Base-by-base conservation (phyloP, 1,284 basidiomycete species). In the Trametes hirsuta region DNA sequence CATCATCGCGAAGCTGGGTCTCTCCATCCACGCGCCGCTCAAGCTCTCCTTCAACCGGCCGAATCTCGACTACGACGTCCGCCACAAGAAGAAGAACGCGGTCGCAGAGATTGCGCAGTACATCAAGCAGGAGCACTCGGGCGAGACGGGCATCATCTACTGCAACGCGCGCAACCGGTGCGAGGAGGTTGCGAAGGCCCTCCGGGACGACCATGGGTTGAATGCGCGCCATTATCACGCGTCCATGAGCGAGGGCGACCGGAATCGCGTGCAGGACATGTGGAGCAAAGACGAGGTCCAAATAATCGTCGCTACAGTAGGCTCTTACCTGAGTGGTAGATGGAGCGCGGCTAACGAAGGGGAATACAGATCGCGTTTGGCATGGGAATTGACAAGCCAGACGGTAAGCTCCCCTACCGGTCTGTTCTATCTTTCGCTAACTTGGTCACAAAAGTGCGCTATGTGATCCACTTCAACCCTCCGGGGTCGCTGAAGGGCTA, bases 381-480 rank as follows among this genome's bases (percentile, higher is more conserved):
- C 9, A 98, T 99, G 97, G 97, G 96, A 15, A 96, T 98, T 61
- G 95, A 98, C 76, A 98, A 98, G 72, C 76, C 88, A 0, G 84
- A 94, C 67, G 86, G 86, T 87, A 68, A 57, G 79, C 60, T 15
- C 3, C 14, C 6, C 4, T 18, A 3, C 2, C 1, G 6, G 12
- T 15, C 41, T 21, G 6, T 8, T 6, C 12, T 37, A 2, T 9
- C 3, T n/a, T 22, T 6, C 18, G 11, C 30, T 18, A 3, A 47
- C 42, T 9, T 30, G 2, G n/a, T 3, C 21, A 4, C 11, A 1
- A 40, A 1, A 88, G 92, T 91, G 8, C 86, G 89, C 61, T 91
- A 83, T 69, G 91, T 95, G 51, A 86, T 94, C 53, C 93, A 95
- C 68, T 83, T 88, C 60, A 81, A 84, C 11, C 64, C 92, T 18